Evolutionary conservation across 768 basidiomycete species (phyloP), one percentile per base, ranked within the genome.

Genomic region (Termitomyces titanicus): DNA sequence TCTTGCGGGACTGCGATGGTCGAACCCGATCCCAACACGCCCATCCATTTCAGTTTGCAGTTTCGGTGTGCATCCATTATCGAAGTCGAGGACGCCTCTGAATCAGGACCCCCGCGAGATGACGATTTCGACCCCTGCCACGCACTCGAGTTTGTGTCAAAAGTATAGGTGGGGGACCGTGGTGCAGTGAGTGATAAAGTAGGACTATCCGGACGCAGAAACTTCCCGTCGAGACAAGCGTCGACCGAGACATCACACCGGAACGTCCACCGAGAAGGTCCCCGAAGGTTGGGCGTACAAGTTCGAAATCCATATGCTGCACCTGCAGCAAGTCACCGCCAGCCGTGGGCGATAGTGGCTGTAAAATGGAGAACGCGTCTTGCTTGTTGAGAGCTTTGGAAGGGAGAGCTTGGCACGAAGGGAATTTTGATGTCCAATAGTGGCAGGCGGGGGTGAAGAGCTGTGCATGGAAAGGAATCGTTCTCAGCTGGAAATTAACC

Each of bases 271-370:
- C 67, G 10, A 61, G 66, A 34, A 76, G 60, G 22, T 72, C 72
- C 0, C 80, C 70, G 12, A 86, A 58, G n/a, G 70, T 75, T 0
- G 89, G 90, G 24, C 80, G 75, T 31, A 92, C 76, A 12, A 92
- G 79, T 70, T 91, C 87, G 60, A 93, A 92, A 60, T 92, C 89
- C 76, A 85, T 86, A 64, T 92, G 86, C 64, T 88, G 74, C 7
- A 92, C 86, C 53, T 92, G 89, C 5, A 91, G 77, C 1, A 81
- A 82, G 60, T 88, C 82, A 38, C 74, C 71, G 5, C 79, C 75
- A 10, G 51, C 52, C 13, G 44, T 45, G 15, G 63, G 67, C 8
- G 66, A 63, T 7, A 49, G 53, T 8, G 68, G 65, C 2, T 51
- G 57, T 3, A 64, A 48, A 47, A 60, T 66, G 13, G 63, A 56